Evolutionary conservation across 208 protist genomes (phyloP).

Genomic region (Acanthamoeba healyi): DNA sequence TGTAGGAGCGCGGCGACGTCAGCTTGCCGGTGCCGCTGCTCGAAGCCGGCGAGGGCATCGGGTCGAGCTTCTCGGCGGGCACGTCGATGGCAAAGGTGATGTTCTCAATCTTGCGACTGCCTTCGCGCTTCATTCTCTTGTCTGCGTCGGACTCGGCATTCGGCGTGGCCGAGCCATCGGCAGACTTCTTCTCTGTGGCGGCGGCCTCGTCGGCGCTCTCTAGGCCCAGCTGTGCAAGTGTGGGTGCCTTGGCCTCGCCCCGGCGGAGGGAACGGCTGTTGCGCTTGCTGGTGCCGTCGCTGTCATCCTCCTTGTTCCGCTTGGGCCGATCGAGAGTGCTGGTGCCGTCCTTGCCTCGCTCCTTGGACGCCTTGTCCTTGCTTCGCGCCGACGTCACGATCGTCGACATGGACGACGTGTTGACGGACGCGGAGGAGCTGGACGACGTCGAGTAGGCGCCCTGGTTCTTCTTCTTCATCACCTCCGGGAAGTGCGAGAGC

Average conservation of each 20-base stretch:
- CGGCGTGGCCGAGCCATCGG: background rate
- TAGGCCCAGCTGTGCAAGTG: too few species aligned
- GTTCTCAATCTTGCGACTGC: constrained; percentile 53
- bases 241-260: too few species aligned
- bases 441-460: constrained; percentile 30
- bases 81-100: constrained; percentile 1
- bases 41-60: background rate
- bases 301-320: background rate
- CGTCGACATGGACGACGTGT: background rate
- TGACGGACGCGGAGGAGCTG: background rate
- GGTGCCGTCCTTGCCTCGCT: constrained; percentile 15
- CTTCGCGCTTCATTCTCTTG: constrained; percentile 39
- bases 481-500: constrained; percentile 48
- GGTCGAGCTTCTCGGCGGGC: background rate
- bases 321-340: background rate
- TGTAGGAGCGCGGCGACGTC: background rate
- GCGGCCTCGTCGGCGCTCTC: too few species aligned
- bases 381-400: constrained; percentile 25
- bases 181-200: background rate
- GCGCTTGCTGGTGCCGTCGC: background rate
- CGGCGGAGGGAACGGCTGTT: too few species aligned
- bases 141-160: background rate
- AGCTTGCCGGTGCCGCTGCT: background rate
- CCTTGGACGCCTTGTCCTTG: background rate
- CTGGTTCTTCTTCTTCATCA: constrained; percentile 61